Evolutionary conservation across 2,329 filamentous ascomycete genomes (phyloP), one percentile per base, ranked within the genome.

Genomic region (Atkinsonella hypoxylon): DNA sequence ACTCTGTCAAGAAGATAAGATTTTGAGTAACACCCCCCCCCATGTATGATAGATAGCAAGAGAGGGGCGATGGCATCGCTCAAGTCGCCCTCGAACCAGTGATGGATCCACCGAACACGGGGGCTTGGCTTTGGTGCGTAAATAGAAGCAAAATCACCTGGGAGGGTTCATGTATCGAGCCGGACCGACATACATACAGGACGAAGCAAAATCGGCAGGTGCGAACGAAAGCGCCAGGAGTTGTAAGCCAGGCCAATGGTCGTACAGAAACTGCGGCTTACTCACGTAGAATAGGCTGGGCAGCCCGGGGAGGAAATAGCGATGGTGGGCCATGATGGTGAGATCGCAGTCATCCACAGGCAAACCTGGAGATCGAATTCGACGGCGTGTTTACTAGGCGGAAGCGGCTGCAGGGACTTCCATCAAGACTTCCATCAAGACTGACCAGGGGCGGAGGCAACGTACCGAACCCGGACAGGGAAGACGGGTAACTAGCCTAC

Each of bases 271-370:
- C 7, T 17, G 18, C 17, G 30, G 12, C 17, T 13, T 6, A 36
- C 34, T 36, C 34, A 9, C 34, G 34, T 36, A 36, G 46, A 15
- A 50, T 22, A 46, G 42, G 41, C 46, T 30, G 48, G 42, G 34
- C 26, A 18, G 47, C 46, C 31, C 22, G 15, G n/a, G 18, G 40
- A 49, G 30, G 26, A 11, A 32, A 3, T 15, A 34, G 40, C 40
- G 47, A 49, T 49, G 47, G 47, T 17, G 22, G 40, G 11, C n/a
- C 9, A 12, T 12, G 17, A 38, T 36, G n/a, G 36, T 30, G 45
- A 55, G 54, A 55, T 55, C 49, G 47, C 45, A 38, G 38, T 38
- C 38, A n/a, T 31, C 51, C 20, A 41, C 39, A 18, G 38, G 17
- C 30, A 31, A 31, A n/a, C 36, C 36, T 45, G 45, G 44, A 17